These are phyloP conservation scores for Cadophora gregata DNA, from an alignment of 2,329 filamentous ascomycete genomes.

Conservation along the genomic window DNA sequence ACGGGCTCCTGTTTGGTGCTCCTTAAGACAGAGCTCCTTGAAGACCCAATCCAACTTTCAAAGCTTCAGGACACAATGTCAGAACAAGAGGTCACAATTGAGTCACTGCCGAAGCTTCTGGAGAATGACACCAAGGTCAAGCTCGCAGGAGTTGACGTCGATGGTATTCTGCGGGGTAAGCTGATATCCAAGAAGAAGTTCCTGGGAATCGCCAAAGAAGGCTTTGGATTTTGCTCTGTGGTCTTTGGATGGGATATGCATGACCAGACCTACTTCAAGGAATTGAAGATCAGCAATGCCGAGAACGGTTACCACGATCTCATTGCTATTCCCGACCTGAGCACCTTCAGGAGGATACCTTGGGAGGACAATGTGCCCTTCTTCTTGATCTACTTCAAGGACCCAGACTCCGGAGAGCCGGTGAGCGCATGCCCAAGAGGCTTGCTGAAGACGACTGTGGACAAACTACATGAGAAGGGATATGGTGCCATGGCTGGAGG, in stretches of 20 bases:
- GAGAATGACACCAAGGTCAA: conserved; percentile 80
- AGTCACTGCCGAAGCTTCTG: conserved; percentile 70
- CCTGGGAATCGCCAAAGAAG: conserved; percentile 76
- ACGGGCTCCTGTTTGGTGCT: too few relatives aligned
- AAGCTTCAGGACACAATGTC: conserved; percentile 33
- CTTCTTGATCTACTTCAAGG: conserved; percentile 82
- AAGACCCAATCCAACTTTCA: too few relatives aligned
- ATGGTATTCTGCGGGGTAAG: conserved; percentile 87
- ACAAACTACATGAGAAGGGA: conserved; percentile 71
- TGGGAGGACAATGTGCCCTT: conserved; percentile 90
- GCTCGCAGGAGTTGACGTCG: conserved; percentile 84
- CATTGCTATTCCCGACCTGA: conserved; percentile 80
- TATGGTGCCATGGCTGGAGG: conserved; percentile 89
- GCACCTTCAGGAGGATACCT: conserved; percentile 80
- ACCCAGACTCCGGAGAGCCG: conserved; percentile 76
- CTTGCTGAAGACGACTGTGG: conserved; percentile 70
- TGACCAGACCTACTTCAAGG: conserved; percentile 84
- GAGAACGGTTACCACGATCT: conserved; percentile 90
- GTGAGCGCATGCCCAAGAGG: conserved; percentile 82
- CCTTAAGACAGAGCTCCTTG: too few relatives aligned
- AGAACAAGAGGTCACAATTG: conserved; percentile 58
- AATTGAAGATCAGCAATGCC: conserved; percentile 86
- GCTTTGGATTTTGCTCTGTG: conserved; percentile 93
- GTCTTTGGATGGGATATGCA: conserved; percentile 99
- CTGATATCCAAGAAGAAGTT: conserved; percentile 94